A percentile compares a stretch with the other conserved stretches of the same genome.
Evolutionary conservation across 805 yeast genomes (phyloP).

Genomic region (Peterozyma toletana): DNA sequence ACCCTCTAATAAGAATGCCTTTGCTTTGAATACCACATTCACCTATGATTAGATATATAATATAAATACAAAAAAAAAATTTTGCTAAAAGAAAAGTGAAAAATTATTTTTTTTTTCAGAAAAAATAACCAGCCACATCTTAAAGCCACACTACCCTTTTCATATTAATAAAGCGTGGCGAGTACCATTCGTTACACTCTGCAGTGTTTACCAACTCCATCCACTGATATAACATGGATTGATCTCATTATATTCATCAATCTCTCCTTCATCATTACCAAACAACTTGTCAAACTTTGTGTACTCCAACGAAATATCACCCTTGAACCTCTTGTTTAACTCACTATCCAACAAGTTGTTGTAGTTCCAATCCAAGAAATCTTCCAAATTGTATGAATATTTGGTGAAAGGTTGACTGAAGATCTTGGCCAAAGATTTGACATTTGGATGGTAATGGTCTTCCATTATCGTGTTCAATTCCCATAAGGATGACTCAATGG

Average conservation of each 20-base stretch:
- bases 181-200: too few species aligned
- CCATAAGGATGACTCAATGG: constrained; percentile 86
- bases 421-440: constrained; percentile 84
- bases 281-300: constrained; percentile 42
- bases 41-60: too few species aligned
- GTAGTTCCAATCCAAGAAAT: constrained; percentile 89
- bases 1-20: too few species aligned
- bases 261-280: constrained; percentile 12
- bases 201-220: constrained; percentile 4
- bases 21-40: too few species aligned
- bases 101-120: too few species aligned
- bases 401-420: constrained; percentile 87
- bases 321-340: constrained; percentile 53
- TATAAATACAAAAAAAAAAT: too few species aligned
- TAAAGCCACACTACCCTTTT: too few species aligned
- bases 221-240: background rate
- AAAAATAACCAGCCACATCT: too few species aligned
- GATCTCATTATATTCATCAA: too few species aligned
- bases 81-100: too few species aligned
- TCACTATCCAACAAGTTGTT: constrained; percentile 58
- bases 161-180: too few species aligned
- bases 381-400: constrained; percentile 83
- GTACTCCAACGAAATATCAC: constrained; percentile 73
- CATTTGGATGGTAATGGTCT: constrained; percentile 90
- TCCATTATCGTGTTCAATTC: constrained; percentile 69